Evolutionary conservation across 2,329 filamentous ascomycete species (phyloP).

Genomic region (Grosmannia penicillata): DNA sequence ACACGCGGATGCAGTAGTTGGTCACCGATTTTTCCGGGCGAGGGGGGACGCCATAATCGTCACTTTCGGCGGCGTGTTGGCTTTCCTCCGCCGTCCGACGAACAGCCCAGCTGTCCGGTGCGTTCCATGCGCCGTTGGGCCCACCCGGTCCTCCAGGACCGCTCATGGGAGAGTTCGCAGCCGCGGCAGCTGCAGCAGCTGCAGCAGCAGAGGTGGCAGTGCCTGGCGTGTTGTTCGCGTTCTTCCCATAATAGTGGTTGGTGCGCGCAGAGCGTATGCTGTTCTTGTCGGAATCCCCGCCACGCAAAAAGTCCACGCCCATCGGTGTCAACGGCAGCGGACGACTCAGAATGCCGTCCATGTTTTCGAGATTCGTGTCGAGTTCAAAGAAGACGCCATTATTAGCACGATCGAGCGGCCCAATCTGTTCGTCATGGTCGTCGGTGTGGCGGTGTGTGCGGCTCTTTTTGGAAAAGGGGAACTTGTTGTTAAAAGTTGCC

Average conservation of each 20-base stretch:
- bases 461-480: slow-evolving; percentile 44
- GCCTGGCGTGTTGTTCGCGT: neutral
- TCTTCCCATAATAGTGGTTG: slow-evolving; percentile 10
- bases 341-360: slow-evolving; percentile 78
- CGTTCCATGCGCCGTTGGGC: slow-evolving; percentile 62
- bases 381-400: slow-evolving; percentile 54
- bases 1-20: slow-evolving; percentile 87
- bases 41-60: slow-evolving; percentile 52
- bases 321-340: slow-evolving; percentile 58
- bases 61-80: slow-evolving; percentile 41
- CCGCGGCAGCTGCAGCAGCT: too few species aligned
- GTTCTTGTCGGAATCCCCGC: slow-evolving; percentile 26
- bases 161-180: too few species aligned
- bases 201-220: neutral
- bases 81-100: slow-evolving; percentile 56
- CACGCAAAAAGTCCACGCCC: slow-evolving; percentile 35
- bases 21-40: slow-evolving; percentile 59
- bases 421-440: slow-evolving; percentile 42
- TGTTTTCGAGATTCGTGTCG: slow-evolving; percentile 77
- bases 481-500: slow-evolving; percentile 46
- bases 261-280: slow-evolving; percentile 1
- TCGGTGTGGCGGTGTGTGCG: slow-evolving; percentile 31
- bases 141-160: slow-evolving; percentile 10
- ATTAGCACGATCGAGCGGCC: slow-evolving; percentile 38
- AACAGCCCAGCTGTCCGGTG: slow-evolving; percentile 93